phyloP scores from a whole-genome alignment of 2,329 filamentous ascomycete species.

The Aulographum hederae region DNA sequence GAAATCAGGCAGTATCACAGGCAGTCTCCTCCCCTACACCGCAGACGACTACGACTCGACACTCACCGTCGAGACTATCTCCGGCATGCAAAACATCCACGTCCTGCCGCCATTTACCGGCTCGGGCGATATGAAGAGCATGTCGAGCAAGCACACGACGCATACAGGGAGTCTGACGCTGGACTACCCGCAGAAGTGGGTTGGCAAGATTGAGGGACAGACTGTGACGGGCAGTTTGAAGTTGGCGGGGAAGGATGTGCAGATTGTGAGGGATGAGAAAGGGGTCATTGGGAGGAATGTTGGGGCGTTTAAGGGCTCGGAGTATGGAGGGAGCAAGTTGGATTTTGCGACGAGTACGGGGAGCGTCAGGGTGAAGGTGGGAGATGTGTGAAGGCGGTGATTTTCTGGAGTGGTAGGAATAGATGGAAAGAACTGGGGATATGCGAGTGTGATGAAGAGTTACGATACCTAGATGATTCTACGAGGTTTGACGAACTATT shows the following conservation, averaged over 20 bases:
- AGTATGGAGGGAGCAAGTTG: conserved; percentile 12
- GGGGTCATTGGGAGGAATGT: conserved; percentile 14
- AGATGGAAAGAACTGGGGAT: too few relatives aligned
- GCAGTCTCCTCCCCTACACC: conserved; percentile 17
- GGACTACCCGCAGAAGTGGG: conserved; percentile 23
- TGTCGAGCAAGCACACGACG: conserved; percentile 18
- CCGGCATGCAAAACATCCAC: conserved; percentile 16
- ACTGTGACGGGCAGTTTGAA: conserved; percentile 18
- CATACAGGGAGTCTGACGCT: conserved; percentile 17
- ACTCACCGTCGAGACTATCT: conserved; percentile 16
- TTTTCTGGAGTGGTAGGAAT: too few relatives aligned
- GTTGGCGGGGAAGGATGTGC: conserved; percentile 19
- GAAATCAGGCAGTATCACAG: conserved; percentile 18
- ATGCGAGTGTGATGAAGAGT: too few relatives aligned
- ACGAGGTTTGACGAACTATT: too few relatives aligned
- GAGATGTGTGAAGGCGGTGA: too few relatives aligned
- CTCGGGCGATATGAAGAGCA: conserved; percentile 10
- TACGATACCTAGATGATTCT: too few relatives aligned
- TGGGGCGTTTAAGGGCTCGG: conserved; percentile 20
- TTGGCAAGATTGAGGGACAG: conserved; percentile 18
- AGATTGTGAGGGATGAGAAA: conserved; percentile 13
- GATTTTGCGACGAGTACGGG: conserved; percentile 13
- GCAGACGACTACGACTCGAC: conserved; percentile 10
- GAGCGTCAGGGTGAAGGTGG: conserved; percentile 10
- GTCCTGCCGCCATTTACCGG: conserved; percentile 16